Evolutionary conservation across 1,139 yeast species (phyloP), one percentile per base, ranked within the genome.

Genomic region (Candida sp.): DNA sequence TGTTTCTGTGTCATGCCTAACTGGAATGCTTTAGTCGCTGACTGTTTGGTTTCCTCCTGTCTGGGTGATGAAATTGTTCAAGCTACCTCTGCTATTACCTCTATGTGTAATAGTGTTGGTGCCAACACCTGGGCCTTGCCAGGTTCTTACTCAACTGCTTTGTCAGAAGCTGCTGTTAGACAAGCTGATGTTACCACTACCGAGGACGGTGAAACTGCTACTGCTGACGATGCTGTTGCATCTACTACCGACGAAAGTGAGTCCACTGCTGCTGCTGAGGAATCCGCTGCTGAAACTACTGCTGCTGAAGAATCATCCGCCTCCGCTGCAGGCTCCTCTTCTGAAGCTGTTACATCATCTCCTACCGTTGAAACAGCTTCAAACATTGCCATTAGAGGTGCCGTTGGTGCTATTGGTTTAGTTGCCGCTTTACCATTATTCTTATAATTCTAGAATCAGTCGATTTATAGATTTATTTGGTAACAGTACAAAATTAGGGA

Each of bases 1-100:
- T 66, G 72, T 51, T 55, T 66, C 33, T 66, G 72, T 56, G 65
- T 66, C 29, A 64, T 66, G 63, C 60, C 67, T 30, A 55, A 52
- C 36, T 66, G 57, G 51, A 53, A 55, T 15, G 63, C 61, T 29
- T 41, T 47, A 35, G 58, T 64, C 36, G 70, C 63, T 33, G 49
- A 54, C 33, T 66, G 71, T 53, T 57, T 66, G 35, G 68, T 63
- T 39, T 48, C 53, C 11, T 44, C 47, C 23, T 66, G 71, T 52
- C 36, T 41, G 15, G 68, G 66, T 38, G 12, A 41, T 1, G 63
- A 62, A 30, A 63, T 64, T 35, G 42, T 36, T n/a, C 33, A 36
- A 21, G 60, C 60, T 41, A 54, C 61, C 37, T 45, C 58, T 40
- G 61, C 61, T 44, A 68, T 64, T 43, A 43, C 51, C 45, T 57